phyloP scores from a whole-genome alignment of 345 rosid genomes.

The Anacardium occidentale region DNA sequence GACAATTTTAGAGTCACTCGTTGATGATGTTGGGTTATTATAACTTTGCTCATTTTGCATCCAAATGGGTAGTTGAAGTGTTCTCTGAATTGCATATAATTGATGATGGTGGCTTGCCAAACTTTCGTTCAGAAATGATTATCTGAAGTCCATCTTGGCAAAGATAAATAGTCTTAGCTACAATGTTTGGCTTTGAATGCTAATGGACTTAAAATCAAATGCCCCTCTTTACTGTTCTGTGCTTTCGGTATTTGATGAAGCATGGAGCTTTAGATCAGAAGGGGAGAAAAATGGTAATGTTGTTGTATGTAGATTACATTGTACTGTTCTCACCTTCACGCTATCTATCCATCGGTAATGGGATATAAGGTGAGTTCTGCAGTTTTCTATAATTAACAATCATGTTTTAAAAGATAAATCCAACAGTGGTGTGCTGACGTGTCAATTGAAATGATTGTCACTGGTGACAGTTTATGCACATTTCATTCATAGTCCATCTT shows the following conservation, averaged over 20 bases:
- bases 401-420: too few species aligned
- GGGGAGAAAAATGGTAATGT: slow-evolving; percentile 25
- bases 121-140: background rate
- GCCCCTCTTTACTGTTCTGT: slow-evolving; percentile 25
- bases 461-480: background rate
- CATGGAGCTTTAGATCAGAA: slow-evolving; percentile 32
- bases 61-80: background rate
- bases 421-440: background rate
- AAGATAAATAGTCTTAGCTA: slow-evolving; percentile 29
- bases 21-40: background rate
- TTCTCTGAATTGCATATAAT: background rate
- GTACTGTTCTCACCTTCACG: too few species aligned
- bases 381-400: too few species aligned
- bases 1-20: background rate
- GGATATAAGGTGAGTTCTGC: too few species aligned
- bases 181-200: slow-evolving; percentile 47
- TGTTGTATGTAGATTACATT: too few species aligned
- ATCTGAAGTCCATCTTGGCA: slow-evolving; percentile 29
- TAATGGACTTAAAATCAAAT: slow-evolving; percentile 36
- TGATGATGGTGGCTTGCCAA: background rate
- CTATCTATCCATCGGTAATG: too few species aligned
- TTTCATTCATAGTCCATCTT: slow-evolving; percentile 23
- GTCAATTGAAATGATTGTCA: background rate
- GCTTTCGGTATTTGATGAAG: slow-evolving; percentile 13
- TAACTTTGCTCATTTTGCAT: background rate